phyloP scores from a whole-genome alignment of 2,329 filamentous ascomycete species.

The Arthrocladium fulminans region DNA sequence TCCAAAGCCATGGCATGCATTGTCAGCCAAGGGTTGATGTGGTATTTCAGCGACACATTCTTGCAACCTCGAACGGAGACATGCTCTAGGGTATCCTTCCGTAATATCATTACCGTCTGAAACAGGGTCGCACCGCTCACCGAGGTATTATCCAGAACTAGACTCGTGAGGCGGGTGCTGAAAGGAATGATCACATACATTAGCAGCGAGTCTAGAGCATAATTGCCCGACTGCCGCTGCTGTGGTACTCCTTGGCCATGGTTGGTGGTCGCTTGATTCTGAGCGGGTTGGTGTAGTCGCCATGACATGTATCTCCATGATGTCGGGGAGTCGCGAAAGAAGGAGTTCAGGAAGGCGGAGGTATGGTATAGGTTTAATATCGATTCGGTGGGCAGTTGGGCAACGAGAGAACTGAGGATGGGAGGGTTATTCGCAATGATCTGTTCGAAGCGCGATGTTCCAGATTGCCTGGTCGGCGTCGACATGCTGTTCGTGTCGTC shows the following conservation, averaged over 20 bases:
- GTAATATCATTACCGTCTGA: constrained; percentile 45
- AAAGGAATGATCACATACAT: constrained; percentile 49
- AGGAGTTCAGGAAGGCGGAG: constrained; percentile 45
- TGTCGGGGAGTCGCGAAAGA: constrained; percentile 49
- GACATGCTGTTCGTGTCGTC: constrained; percentile 1
- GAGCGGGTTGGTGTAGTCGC: constrained; percentile 38
- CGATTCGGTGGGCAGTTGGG: constrained; percentile 48
- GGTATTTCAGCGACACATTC: constrained; percentile 56
- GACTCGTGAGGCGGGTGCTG: constrained; percentile 46
- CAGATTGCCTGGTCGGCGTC: constrained; percentile 17
- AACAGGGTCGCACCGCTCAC: constrained; percentile 50
- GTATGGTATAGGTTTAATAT: constrained; percentile 53
- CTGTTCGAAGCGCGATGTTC: constrained; percentile 43
- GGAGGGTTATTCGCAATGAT: constrained; percentile 49
- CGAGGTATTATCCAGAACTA: constrained; percentile 54
- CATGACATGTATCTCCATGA: constrained; percentile 55
- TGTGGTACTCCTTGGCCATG: constrained; percentile 22
- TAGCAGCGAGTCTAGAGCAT: constrained; percentile 50
- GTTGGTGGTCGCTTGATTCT: constrained; percentile 26
- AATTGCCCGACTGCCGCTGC: constrained; percentile 46
- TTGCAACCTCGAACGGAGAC: constrained; percentile 55
- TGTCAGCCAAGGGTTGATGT: constrained; percentile 51
- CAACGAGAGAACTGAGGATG: constrained; percentile 50
- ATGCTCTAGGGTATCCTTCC: constrained; percentile 48
- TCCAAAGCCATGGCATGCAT: constrained; percentile 37